Base-by-base conservation (phyloP, 2,329 filamentous ascomycete species). In the Epicoccum nigrum region DNA sequence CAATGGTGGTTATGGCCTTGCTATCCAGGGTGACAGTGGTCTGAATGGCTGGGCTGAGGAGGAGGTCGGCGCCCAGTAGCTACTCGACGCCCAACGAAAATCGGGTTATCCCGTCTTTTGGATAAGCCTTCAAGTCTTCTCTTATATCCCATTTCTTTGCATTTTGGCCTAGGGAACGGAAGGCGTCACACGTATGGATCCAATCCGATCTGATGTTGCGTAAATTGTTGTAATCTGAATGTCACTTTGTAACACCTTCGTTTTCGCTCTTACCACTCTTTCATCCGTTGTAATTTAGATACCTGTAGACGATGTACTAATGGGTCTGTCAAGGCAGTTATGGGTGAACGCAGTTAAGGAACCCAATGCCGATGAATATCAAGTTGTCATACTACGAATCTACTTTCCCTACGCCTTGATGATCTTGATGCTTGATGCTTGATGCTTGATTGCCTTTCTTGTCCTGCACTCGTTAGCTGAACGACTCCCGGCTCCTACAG, bases 11-110 rank as follows among this genome's bases (percentile, higher is more conserved):
- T 86, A 83, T 62, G 83, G 83, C 17, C 75, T 86, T 39, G 83
- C 83, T 28, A 83, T 86, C 52, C 78, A 82, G 55, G 81, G 79
- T 54, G 82, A 84, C 58, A 79, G 76, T 32, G 81, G 79, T 35
- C 75, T 86, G 46, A 81, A 81, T 13, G 84, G 83, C 43, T 86
- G 84, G 83, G 83, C 82, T 50, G 83, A 86, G 70, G 83, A 86
- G 71, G 83, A 86, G 65, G 79, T 84, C 55, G 79, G 80, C 54
- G 81, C 80, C 17, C 82, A 83, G 77, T 74, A 70, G 62, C 47
- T 7, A 7, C 34, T 45, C 28, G 17, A 47, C 16, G 7, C 21
- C 7, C 4, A 32, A 33, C n/a, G 44, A 37, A 33, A 28, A 42
- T 27, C 15, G 40, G 51, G 40, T 30, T 31, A 13, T 16, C 27